These are phyloP conservation scores for Nannizzia gypsea DNA, from an alignment of 2,329 filamentous ascomycete genomes.

Conservation along the genomic window DNA sequence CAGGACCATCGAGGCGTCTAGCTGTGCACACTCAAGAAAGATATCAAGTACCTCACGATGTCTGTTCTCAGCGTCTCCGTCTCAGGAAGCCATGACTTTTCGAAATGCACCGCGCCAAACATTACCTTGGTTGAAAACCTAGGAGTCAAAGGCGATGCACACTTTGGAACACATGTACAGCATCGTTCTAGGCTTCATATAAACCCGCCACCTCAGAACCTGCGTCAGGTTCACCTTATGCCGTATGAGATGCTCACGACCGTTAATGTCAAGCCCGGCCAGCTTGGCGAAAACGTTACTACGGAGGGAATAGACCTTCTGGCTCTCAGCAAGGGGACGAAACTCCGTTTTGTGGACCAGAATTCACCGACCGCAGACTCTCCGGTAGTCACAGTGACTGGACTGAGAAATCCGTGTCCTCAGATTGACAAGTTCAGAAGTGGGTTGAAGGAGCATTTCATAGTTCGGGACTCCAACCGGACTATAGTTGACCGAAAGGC, in stretches of 20 bases:
- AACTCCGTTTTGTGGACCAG: slow-evolving; percentile 14
- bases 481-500: slow-evolving; percentile 16
- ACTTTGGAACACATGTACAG: slow-evolving; percentile 18
- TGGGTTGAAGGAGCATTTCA: slow-evolving; percentile 11
- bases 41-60: slow-evolving; percentile 7
- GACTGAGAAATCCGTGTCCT: slow-evolving; percentile 17
- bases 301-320: slow-evolving; percentile 15
- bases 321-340: slow-evolving; percentile 15
- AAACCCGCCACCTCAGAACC: slow-evolving; percentile 17
- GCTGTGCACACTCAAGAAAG: not conserved
- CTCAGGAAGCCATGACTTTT: slow-evolving; percentile 18
- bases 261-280: slow-evolving; percentile 12
- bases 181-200: slow-evolving; percentile 17
- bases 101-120: slow-evolving; percentile 14
- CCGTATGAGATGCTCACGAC: slow-evolving; percentile 16
- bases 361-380: not conserved
- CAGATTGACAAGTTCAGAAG: slow-evolving; percentile 16
- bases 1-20: not conserved
- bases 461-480: slow-evolving; percentile 9
- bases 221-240: slow-evolving; percentile 22
- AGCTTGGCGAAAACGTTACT: slow-evolving; percentile 20
- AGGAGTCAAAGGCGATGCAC: slow-evolving; percentile 19
- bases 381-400: slow-evolving; percentile 14
- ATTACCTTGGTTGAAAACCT: slow-evolving; percentile 18
- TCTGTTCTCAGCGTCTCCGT: slow-evolving; percentile 16